Base-by-base conservation (phyloP, 164 flowering plant genomes). In the grape (Vitis vinifera) region DNA sequence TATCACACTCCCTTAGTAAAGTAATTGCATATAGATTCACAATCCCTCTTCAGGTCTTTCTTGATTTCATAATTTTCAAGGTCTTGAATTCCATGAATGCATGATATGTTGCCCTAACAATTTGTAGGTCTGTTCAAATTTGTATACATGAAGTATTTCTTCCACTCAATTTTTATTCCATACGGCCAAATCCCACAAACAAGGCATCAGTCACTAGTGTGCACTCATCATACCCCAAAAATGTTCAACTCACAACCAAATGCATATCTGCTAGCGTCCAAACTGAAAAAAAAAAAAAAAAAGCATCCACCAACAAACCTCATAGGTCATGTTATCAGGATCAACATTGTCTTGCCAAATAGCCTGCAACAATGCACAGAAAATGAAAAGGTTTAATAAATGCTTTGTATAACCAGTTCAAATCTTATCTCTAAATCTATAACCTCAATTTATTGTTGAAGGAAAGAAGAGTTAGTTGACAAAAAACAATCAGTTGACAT, bases 241-340 rank as follows among this genome's bases (percentile, higher is more conserved):
- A 61, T n/a, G 29, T 49, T 5, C 31, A 61, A 37, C 64, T n/a
- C 44, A 17, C n/a, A 51, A 23, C 29, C 2, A 30, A 52, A 16
- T 31, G 0, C 44, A 0, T 3, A 37, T 37, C 6, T 3, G 0
- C 44, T 37, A 37, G 44, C 44, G 0, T 37, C 44, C 7, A 37
- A 4, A 17, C 17, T 17, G 17, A 17, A 17, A 17, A 37, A 1
- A 37, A 7, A 3, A 4, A 31, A 37, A 37, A 37, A 37, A 6
- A 37, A 37, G 44, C 44, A 37, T 6, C 44, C 44, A 3, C 44
- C 0, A 6, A 37, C 76, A 67, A 71, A 83, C 84, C 84, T 80
- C 82, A 72, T 80, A 83, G 19, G 86, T 78, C 86, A 80, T 83
- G 78, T 70, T 68, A 73, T 83, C 84, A 48, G 84, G 86, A 74